Percentiles rank a stretch among this genome's conserved stretches.
Conservation (phyloP, 495 filamentous ascomycete genomes). For the Chaetomium cochliodes region DNA sequence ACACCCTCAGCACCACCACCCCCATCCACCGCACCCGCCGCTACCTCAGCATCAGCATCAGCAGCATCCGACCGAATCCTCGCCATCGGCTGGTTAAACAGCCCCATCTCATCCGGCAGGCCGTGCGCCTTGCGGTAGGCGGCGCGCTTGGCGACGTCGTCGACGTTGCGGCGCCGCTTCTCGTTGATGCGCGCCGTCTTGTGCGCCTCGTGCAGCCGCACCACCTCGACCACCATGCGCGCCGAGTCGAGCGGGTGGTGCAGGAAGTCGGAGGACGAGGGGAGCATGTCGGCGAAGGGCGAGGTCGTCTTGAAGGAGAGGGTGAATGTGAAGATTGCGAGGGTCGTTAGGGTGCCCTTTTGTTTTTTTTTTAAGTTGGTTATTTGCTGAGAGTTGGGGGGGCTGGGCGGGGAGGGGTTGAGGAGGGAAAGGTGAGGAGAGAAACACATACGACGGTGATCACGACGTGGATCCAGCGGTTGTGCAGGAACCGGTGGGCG, state of each 20-base stretch:
- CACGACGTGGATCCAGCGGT: slow-evolving; percentile 67
- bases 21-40: slow-evolving; percentile 6
- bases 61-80: slow-evolving; percentile 16
- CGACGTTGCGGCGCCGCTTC: slow-evolving; percentile 61
- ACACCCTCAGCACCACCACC: background rate
- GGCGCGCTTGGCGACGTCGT: slow-evolving; percentile 76
- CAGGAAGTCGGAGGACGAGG: slow-evolving; percentile 57
- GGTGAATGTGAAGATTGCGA: slow-evolving; percentile 66
- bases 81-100: slow-evolving; percentile 30
- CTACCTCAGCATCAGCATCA: slow-evolving; percentile 14
- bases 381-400: background rate
- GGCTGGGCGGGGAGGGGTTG: background rate
- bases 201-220: slow-evolving; percentile 66
- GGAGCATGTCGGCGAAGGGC: slow-evolving; percentile 70
- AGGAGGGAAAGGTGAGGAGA: background rate
- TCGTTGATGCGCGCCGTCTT: slow-evolving; percentile 61
- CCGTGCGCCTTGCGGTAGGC: slow-evolving; percentile 83
- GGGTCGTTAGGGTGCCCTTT: slow-evolving; percentile 63
- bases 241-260: slow-evolving; percentile 62
- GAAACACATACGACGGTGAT: slow-evolving; percentile 67
- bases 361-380: slow-evolving; percentile 43
- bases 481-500: slow-evolving; percentile 72
- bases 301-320: slow-evolving; percentile 69
- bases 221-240: slow-evolving; percentile 59
- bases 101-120: slow-evolving; percentile 55